Percentiles rank a stretch among this genome's conserved stretches.
These are phyloP conservation scores for Biscutella laevigata DNA, from an alignment of 441 rosid species.

Conservation along the genomic window DNA sequence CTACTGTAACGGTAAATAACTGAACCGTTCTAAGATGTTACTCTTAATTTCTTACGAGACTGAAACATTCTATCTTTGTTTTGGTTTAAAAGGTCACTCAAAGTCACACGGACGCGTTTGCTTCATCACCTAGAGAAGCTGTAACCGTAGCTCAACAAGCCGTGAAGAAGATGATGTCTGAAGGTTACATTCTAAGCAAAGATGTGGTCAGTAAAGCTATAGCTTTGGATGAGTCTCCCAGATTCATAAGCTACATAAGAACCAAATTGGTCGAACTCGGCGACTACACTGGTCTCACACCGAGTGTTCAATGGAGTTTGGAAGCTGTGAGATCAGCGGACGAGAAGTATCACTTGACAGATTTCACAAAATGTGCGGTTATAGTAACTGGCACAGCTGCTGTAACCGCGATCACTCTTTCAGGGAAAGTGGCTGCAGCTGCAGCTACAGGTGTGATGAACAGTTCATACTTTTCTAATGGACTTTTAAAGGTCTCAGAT, in stretches of 20 bases:
- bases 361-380: slow-evolving; percentile 45
- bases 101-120: slow-evolving; percentile 32
- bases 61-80: too few species aligned
- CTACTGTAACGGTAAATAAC: slow-evolving; percentile 34
- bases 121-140: slow-evolving; percentile 56
- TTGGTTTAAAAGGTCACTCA: slow-evolving; percentile 30
- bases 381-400: slow-evolving; percentile 62
- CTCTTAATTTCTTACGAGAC: too few species aligned
- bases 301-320: slow-evolving; percentile 37
- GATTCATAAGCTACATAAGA: slow-evolving; percentile 38
- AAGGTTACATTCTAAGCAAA: slow-evolving; percentile 51
- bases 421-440: slow-evolving; percentile 56
- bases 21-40: too few species aligned
- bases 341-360: slow-evolving; percentile 48
- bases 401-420: slow-evolving; percentile 44
- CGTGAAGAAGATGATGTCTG: slow-evolving; percentile 47
- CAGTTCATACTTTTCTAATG: slow-evolving; percentile 71
- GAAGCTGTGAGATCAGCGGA: slow-evolving; percentile 42
- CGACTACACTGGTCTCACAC: slow-evolving; percentile 43
- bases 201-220: slow-evolving; percentile 50
- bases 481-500: slow-evolving; percentile 72
- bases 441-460: slow-evolving; percentile 53
- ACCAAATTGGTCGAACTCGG: slow-evolving; percentile 45
- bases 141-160: slow-evolving; percentile 52
- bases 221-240: slow-evolving; percentile 44